Conservation (phyloP, 2,329 filamentous ascomycete species). For the Conoideocrella luteorostrata region DNA sequence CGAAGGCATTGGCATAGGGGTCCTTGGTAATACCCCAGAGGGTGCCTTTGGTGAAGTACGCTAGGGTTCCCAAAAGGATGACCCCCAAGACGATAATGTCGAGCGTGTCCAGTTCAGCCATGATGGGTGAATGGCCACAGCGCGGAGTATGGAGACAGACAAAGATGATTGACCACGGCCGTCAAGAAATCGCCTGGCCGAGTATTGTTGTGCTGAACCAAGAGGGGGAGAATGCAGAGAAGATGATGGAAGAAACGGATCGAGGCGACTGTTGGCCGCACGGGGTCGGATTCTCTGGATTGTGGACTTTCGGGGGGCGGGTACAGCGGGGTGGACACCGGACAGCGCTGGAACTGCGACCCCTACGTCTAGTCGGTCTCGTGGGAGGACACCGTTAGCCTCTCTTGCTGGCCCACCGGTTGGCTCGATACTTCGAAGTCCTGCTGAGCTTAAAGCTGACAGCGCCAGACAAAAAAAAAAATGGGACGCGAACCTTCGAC, state of each 20-base stretch:
- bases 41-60: slow-evolving; percentile 97
- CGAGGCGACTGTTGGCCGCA: too few species aligned
- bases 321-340: neutral
- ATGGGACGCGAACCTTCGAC: too few species aligned
- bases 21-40: slow-evolving; percentile 87
- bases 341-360: neutral
- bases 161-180: neutral
- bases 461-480: too few species aligned
- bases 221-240: neutral
- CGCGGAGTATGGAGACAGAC: neutral
- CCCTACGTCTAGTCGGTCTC: too few species aligned
- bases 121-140: slow-evolving; percentile 29
- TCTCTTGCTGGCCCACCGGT: too few species aligned
- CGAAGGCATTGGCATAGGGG: slow-evolving; percentile 73
- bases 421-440: too few species aligned
- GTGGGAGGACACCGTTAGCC: too few species aligned
- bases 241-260: neutral
- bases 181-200: neutral
- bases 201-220: neutral
- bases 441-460: too few species aligned
- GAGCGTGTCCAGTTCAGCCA: slow-evolving; percentile 95
- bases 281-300: too few species aligned
- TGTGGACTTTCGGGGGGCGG: slow-evolving; percentile 2
- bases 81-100: slow-evolving; percentile 86
- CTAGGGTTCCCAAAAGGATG: slow-evolving; percentile 78